These are phyloP conservation scores for Prunus mongolica DNA, from an alignment of 306 rosid species.

Conservation along the genomic window DNA sequence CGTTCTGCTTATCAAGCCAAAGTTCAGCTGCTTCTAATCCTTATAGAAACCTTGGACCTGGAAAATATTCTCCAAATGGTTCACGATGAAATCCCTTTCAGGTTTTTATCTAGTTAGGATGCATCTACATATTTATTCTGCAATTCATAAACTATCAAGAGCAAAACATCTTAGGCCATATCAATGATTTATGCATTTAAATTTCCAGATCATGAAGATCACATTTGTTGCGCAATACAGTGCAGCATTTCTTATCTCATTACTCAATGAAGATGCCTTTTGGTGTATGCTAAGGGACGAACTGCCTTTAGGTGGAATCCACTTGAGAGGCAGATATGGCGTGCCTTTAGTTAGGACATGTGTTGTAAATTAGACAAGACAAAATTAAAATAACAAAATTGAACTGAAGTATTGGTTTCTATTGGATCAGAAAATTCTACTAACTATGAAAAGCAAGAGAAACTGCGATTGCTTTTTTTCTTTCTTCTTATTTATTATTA, in stretches of 20 bases:
- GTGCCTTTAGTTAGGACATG: neutral
- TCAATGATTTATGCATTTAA: neutral
- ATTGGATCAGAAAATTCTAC: neutral
- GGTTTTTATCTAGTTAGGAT: constrained; percentile 44
- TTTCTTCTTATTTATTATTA: neutral
- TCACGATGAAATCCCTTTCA: constrained; percentile 81
- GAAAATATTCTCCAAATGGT: constrained; percentile 93
- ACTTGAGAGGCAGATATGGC: neutral
- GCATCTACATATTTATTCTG: constrained; percentile 4
- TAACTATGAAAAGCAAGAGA: neutral
- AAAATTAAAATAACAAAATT: neutral
- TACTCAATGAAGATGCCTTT: neutral
- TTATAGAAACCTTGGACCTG: constrained; percentile 79
- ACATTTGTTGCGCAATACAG: neutral
- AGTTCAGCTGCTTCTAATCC: constrained; percentile 73
- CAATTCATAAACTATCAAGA: neutral
- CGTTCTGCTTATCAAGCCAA: constrained; percentile 61
- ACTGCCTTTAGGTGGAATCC: neutral
- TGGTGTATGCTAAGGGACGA: neutral
- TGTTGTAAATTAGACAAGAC: neutral
- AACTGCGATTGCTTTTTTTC: neutral
- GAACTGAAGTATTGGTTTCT: neutral
- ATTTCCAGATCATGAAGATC: neutral
- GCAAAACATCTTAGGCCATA: neutral
- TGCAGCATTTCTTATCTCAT: neutral